Evolutionary conservation across 352 stramenopile genomes (phyloP).

Genomic region (Globisporangium takayamanum): DNA sequence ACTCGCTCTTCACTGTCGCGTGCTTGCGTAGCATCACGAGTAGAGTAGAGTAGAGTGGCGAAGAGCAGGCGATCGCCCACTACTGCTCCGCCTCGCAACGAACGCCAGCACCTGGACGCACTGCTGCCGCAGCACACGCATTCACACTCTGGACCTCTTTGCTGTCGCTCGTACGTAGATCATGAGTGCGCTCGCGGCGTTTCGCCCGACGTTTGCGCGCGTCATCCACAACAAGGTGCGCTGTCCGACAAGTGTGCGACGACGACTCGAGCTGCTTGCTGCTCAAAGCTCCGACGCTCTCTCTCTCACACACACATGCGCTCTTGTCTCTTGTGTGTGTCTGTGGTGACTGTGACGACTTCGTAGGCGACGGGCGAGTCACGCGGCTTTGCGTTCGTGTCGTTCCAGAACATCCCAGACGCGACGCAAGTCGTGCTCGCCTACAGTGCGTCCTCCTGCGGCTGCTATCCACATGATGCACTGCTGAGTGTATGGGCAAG

Average conservation of each 20-base stretch:
- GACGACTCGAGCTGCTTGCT: not conserved
- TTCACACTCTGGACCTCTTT: slow-evolving; percentile 12
- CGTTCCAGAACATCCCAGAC: slow-evolving; percentile 54
- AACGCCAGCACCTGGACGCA: not conserved
- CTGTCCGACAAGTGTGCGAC: not conserved
- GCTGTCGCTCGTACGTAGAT: slow-evolving; percentile 36
- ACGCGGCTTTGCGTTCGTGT: slow-evolving; percentile 75
- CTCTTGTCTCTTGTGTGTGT: not conserved
- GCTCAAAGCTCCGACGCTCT: slow-evolving; percentile 4
- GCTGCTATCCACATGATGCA: not conserved
- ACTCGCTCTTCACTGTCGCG: not conserved
- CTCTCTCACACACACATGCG: not conserved
- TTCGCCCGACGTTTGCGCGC: slow-evolving; percentile 37
- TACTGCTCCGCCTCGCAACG: not conserved
- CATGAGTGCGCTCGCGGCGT: slow-evolving; percentile 35
- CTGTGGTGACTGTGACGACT: not conserved
- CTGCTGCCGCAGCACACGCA: slow-evolving; percentile 1
- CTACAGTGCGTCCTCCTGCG: slow-evolving; percentile 33
- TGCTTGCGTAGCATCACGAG: not conserved
- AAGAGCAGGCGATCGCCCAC: not conserved
- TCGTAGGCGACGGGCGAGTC: slow-evolving; percentile 45
- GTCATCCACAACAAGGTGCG: slow-evolving; percentile 69
- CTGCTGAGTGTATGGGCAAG: not conserved
- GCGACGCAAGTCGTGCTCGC: slow-evolving; percentile 44
- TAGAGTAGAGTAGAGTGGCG: not conserved